These are phyloP conservation scores for Microdochium nivale DNA, from an alignment of 2,329 filamentous ascomycete genomes.

Conservation along the genomic window DNA sequence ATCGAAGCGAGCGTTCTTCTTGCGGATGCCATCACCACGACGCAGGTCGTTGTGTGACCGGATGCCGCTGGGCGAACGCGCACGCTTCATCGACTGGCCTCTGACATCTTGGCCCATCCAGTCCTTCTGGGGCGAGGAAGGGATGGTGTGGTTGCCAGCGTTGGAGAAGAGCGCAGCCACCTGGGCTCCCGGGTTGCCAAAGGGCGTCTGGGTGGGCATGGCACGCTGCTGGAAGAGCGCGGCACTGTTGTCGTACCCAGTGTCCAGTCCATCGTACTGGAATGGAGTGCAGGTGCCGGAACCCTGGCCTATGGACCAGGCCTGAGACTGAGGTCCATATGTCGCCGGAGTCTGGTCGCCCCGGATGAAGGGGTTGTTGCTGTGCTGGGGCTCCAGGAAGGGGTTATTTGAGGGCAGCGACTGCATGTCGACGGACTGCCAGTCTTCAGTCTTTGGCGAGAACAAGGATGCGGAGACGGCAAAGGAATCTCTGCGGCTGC, in stretches of 20 bases:
- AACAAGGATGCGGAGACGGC: conserved; percentile 49
- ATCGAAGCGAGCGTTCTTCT: conserved; percentile 98
- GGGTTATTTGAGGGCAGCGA: conserved; percentile 55
- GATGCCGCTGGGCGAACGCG: conserved; percentile 55
- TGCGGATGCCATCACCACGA: conserved; percentile 82
- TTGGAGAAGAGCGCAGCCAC: conserved; percentile 43
- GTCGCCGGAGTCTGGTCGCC: conserved; percentile 42
- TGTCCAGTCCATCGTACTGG: conserved; percentile 55
- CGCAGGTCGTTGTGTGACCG: conserved; percentile 69
- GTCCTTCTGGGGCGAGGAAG: conserved; percentile 49
- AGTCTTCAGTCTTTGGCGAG: conserved; percentile 57
- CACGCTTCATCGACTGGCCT: conserved; percentile 47
- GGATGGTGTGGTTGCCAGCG: conserved; percentile 38
- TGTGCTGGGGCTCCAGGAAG: conserved; percentile 43
- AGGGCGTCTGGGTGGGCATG: conserved; percentile 45
- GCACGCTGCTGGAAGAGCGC: conserved; percentile 43
- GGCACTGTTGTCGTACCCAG: conserved; percentile 43
- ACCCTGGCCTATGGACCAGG: conserved; percentile 57
- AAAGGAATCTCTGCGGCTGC: conserved; percentile 56
- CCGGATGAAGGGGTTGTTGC: conserved; percentile 60
- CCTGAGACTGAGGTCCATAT: conserved; percentile 29
- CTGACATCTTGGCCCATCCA: conserved; percentile 43
- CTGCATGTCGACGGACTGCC: conserved; percentile 58
- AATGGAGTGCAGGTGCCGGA: conserved; percentile 70
- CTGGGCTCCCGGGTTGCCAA: conserved; percentile 41